Evolutionary conservation across 148 eudicot genomes (phyloP).

Genomic region (Oxyria digyna): DNA sequence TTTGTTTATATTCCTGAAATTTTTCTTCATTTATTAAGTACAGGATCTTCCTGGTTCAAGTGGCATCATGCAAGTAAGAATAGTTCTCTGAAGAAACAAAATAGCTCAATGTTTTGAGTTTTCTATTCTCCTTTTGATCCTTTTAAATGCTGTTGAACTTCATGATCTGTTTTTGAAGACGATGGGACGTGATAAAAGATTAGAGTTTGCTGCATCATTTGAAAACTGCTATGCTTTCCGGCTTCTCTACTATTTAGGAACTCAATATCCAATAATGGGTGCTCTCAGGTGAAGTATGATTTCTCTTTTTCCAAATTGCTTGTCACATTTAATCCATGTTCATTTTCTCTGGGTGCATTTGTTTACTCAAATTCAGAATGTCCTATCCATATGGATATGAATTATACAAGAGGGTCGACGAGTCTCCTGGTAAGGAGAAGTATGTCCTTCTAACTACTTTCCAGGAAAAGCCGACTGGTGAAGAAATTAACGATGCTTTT

Average conservation of each 20-base stretch:
- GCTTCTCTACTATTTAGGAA: conserved; percentile 87
- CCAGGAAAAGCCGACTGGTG: conserved; percentile 42
- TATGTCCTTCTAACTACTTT: conserved; percentile 59
- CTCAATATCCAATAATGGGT: conserved; percentile 96
- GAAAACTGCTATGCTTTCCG: conserved; percentile 77
- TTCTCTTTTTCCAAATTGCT: not conserved
- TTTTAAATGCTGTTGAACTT: not conserved
- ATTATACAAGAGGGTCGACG: conserved; percentile 82
- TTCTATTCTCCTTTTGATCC: conserved; percentile 5
- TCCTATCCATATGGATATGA: conserved; percentile 63
- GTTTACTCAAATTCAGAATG: conserved; percentile 38
- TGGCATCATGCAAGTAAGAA: conserved; percentile 95
- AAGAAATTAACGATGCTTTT: conserved; percentile 67
- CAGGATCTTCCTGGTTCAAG: conserved; percentile 95
- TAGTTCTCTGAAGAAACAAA: not conserved
- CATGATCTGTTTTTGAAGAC: conserved; percentile 34
- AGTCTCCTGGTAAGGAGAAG: conserved; percentile 57
- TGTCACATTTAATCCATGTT: not conserved
- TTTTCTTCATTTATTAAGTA: conserved; percentile 8
- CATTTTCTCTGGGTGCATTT: not conserved
- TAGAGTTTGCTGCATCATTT: conserved; percentile 92
- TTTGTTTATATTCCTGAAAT: conserved; percentile 7
- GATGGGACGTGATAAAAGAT: conserved; percentile 92
- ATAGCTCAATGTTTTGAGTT: not conserved
- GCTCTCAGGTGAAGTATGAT: conserved; percentile 59